Evolutionary conservation across 2,329 filamentous ascomycete species (phyloP), one percentile per base, ranked within the genome.

Genomic region (Aspergillus melleus): DNA sequence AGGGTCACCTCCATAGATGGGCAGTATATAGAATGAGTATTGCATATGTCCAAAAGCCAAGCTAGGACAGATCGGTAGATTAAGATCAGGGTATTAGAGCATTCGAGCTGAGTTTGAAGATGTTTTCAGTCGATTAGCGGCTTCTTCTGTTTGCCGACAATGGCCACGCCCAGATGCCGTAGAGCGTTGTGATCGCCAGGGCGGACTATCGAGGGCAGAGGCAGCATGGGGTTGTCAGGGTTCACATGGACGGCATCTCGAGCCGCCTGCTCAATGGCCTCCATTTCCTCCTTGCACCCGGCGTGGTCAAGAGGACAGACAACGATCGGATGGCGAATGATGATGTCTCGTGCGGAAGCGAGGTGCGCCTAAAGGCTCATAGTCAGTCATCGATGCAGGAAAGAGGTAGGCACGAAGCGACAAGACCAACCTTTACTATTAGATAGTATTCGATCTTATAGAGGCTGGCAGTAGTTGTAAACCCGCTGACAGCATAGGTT

Each of bases 391-490:
- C 22, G 20, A 19, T 4, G 4, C 10, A 24, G 14, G 6, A 46
- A 14, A 46, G 51, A 11, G 29, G 14, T 26, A 12, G 11, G 16
- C 16, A 19, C 6, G 2, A 12, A 49, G 16, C 8, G n/a, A 12
- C 19, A 56, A 56, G n/a, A 60, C 66, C 50, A 47, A 96, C 94
- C 87, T 96, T 97, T 64, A 98, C 91, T 55, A 88, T 92, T 57
- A 98, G 80, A 74, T 94, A 99, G 74, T 97, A 99, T 77, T 99
- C 94, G 73, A 99, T 96, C 77, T 97, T 98, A 81, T 99, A 99
- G 14, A 99, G 84, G 39, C 90, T 94, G 36, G 92, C 96, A 8
- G 91, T 91, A 0, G 95, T 98, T 1, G 95, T 97, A 71, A 99
- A 99, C 0, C 93, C 94, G 36, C 86, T 88, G 50, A 97, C 89